Evolutionary conservation across 306 rosid species (phyloP), one percentile per base, ranked within the genome.

Genomic region (Acacia crassicarpa): DNA sequence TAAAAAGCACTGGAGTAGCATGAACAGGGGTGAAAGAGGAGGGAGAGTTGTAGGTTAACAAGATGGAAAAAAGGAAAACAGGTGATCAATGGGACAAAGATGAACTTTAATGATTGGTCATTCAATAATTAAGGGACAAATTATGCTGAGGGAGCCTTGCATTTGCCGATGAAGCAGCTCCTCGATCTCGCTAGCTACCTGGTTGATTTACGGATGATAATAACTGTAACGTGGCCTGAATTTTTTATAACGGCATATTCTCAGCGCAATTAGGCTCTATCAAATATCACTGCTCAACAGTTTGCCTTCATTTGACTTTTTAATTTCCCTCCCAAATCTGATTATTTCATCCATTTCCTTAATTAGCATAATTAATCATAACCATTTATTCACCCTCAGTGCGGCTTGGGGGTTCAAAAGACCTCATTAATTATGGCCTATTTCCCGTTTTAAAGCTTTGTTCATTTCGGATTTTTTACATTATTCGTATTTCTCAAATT

Each of bases 61-160:
- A 32, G 35, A 32, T 32, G 35, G 4, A 0, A 32, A 32, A 32
- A 77, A 67, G 78, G 30, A 23, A 62, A 62, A 77, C 33, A 58
- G 6, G 33, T 43, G 72, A n/a, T n/a, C n/a, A 73, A 74, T 45
- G 78, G 78, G 79, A 63, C 61, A 70, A 73, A 78, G 80, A 67
- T 43, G 72, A 62, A n/a, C 77, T 76, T 81, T 72, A 83, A 88
- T 76, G 66, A 81, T 84, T 83, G 62, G 46, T 66, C 58, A 66
- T 66, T 35, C 35, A 33, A 33, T 33, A 33, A 33, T 56, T n/a
- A 56, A 41, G n/a, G 44, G 51, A 38, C 73, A 68, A 68, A 20
- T 38, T 4, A 20, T 19, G n/a, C 48, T 15, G 27, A 58, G 65
- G 65, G 65, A 58, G 65, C 32, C 65, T 58, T n/a, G 9, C 20